Conservation (phyloP, 2,329 filamentous ascomycete species). For the Cercospora janseana region DNA sequence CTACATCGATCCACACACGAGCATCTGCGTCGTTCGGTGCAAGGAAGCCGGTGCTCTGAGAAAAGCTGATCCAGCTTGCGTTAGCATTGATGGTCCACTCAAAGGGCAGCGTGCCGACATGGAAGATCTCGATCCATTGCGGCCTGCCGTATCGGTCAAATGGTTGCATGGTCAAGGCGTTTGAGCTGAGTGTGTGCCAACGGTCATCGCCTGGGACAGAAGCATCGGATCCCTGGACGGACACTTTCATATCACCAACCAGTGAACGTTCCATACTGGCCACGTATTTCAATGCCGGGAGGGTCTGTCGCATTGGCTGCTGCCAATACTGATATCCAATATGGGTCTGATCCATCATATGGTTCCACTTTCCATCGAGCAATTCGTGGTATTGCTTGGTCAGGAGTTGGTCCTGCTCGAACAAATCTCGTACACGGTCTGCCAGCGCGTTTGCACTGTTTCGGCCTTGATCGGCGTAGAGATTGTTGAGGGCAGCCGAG, state of each 20-base stretch:
- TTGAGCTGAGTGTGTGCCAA: conserved; percentile 56
- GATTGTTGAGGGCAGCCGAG: conserved; percentile 52
- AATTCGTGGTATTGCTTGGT: conserved; percentile 58
- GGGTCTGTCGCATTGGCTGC: conserved; percentile 49
- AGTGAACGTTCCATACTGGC: conserved; percentile 54
- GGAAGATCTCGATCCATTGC: conserved; percentile 65
- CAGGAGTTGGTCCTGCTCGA: conserved; percentile 57
- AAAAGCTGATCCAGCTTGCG: conserved; percentile 49
- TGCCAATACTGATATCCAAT: conserved; percentile 59
- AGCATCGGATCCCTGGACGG: conserved; percentile 60
- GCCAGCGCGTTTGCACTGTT: conserved; percentile 58
- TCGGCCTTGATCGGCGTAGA: conserved; percentile 57
- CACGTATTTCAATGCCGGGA: background rate
- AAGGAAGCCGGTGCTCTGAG: conserved; percentile 39
- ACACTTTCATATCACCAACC: conserved; percentile 62
- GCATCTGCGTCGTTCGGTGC: conserved; percentile 32
- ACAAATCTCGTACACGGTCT: conserved; percentile 52
- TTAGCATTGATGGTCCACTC: conserved; percentile 52
- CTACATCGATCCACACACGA: background rate
- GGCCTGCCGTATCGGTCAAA: conserved; percentile 59
- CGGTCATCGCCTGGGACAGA: conserved; percentile 64
- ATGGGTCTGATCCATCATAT: conserved; percentile 35
- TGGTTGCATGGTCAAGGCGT: conserved; percentile 54
- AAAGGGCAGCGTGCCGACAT: conserved; percentile 55
- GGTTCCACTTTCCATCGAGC: conserved; percentile 46